Evolutionary conservation across 148 eudicot species (phyloP).

Genomic region (Rheum nobile): DNA sequence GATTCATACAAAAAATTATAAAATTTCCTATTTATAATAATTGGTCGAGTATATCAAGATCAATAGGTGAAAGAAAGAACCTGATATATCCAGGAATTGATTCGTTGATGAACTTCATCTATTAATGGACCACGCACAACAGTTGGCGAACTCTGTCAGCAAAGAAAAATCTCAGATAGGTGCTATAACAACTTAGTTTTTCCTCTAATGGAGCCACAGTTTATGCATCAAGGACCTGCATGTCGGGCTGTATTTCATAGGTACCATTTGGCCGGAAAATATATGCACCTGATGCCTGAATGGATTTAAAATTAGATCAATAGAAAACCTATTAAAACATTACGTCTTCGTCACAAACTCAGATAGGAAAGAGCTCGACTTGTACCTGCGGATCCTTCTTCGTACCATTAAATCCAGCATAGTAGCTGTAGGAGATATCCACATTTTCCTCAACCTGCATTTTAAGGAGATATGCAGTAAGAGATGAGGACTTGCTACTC

Average conservation of each 20-base stretch:
- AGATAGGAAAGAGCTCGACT: neutral
- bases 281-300: conserved; percentile 79
- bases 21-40: no score
- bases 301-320: neutral
- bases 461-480: neutral
- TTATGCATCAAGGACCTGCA: conserved; percentile 23
- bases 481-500: neutral
- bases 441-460: conserved; percentile 40
- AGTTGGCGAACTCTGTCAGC: conserved; percentile 41
- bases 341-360: neutral
- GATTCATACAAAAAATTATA: neutral
- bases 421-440: conserved; percentile 50
- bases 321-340: neutral
- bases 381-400: conserved; percentile 60
- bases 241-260: conserved; percentile 26
- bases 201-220: neutral
- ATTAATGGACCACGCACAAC: conserved; percentile 66
- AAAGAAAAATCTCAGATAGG: neutral
- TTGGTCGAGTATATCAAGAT: neutral
- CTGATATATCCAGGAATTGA: conserved; percentile 88
- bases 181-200: conserved; percentile 4
- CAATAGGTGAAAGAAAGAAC: conserved; percentile 21
- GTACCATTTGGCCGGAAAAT: conserved; percentile 70
- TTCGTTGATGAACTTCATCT: conserved; percentile 88
- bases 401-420: conserved; percentile 64